Conservation (phyloP, 2,329 filamentous ascomycete species). For the Pyrenophora graminea region DNA sequence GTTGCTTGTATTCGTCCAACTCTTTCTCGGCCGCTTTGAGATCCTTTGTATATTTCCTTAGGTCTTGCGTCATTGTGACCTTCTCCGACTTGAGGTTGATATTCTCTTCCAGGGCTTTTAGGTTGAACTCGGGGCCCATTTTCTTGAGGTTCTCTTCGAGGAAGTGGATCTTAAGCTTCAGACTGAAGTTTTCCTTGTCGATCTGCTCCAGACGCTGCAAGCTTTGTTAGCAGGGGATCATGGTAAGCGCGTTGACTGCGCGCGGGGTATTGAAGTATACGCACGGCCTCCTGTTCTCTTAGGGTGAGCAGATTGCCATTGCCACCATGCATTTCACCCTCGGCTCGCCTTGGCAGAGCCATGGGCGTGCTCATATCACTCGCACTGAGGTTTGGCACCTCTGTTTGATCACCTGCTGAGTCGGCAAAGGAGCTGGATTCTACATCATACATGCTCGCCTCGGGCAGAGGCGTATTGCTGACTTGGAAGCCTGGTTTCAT, state of each 20-base stretch:
- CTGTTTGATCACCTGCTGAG: constrained; percentile 67
- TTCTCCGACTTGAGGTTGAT: constrained; percentile 94
- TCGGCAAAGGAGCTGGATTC: constrained; percentile 56
- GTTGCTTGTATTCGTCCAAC: constrained; percentile 78
- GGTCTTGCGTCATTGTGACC: constrained; percentile 84
- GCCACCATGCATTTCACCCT: constrained; percentile 70
- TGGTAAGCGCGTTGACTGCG: background rate
- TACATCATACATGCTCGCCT: constrained; percentile 65
- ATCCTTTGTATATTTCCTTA: constrained; percentile 84
- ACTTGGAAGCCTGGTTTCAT: constrained; percentile 65
- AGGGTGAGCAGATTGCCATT: constrained; percentile 89
- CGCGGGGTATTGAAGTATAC: constrained; percentile 18
- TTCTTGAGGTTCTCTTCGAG: constrained; percentile 88
- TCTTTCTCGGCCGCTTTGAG: constrained; percentile 82
- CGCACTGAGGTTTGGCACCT: constrained; percentile 76
- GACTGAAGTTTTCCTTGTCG: constrained; percentile 97
- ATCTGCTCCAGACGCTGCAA: constrained; percentile 82
- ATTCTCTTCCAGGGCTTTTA: constrained; percentile 88
- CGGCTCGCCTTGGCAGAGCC: constrained; percentile 67
- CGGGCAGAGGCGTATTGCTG: constrained; percentile 75
- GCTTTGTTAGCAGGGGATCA: constrained; percentile 3
- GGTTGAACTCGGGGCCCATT: constrained; percentile 85
- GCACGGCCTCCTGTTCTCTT: constrained; percentile 88
- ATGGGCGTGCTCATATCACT: constrained; percentile 82
- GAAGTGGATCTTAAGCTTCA: constrained; percentile 97